Evolutionary conservation across 2,329 filamentous ascomycete genomes (phyloP), one percentile per base, ranked within the genome.

Genomic region (Neoarthrinium moseri): DNA sequence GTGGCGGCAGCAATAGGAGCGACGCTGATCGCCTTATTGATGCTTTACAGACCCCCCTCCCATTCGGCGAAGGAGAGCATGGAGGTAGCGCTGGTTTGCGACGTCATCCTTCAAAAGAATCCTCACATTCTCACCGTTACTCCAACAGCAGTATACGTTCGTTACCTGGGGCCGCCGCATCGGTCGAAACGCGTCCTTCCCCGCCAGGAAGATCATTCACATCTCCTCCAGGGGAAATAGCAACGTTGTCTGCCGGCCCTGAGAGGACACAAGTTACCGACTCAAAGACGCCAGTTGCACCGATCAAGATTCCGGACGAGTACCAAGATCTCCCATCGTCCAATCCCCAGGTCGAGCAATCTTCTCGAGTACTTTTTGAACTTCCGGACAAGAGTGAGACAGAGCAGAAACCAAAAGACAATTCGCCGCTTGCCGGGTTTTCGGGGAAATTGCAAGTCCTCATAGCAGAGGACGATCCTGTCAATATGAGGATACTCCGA

Each of bases 401-500:
- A 18, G 41, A 8, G 12, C 22, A 17, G 13, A 34, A 20, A 15
- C 5, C 23, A 26, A 4, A 37, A 45, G 12, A 17, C 12, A 45
- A 42, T 7, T 21, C 36, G 18, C 10, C 27, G 15, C 20, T 44
- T 4, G 18, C 27, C 21, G 23, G 21, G 12, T 24, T 48, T 5
- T 41, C 42, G 6, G 26, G 45, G 11, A 50, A 77, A 29, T 71
- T 90, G 52, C 74, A 78, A 15, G 81, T 95, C 3, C 72, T 95
- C 18, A 81, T 95, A 27, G 91, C 91, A 0, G 91, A 95, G 59
- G 91, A 96, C 54, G 90, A 95, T 56, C 89, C 89, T 0, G 84
- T 95, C 55, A 95, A 95, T 56, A 88, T 88, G 66, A 86, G 83
- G 48, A 88, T 95, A 33, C 70, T 95, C 32, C 81, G 83, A 57